phyloP scores from a whole-genome alignment of 495 filamentous ascomycete species.

The Neurospora sp. region DNA sequence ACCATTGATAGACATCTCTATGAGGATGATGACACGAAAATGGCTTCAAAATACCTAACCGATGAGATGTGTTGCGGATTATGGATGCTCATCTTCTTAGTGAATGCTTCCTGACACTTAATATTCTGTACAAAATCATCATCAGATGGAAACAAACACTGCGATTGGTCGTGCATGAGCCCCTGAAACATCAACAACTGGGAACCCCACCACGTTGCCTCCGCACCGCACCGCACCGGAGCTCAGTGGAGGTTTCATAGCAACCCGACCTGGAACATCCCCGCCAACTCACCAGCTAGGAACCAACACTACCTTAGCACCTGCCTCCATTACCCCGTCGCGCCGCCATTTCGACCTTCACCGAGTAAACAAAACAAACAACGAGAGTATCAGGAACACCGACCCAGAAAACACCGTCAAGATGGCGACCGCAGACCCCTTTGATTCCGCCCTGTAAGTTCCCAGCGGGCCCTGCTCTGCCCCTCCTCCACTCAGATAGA shows the following conservation, averaged over 20 bases:
- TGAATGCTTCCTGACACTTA: not conserved
- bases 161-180: conserved; percentile 2
- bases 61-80: not conserved
- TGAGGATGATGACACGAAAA: too few species aligned
- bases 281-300: conserved; percentile 1
- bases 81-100: not conserved
- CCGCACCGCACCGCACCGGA: not conserved
- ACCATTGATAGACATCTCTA: too few species aligned
- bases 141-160: not conserved
- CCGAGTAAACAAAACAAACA: not conserved
- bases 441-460: conserved; percentile 74
- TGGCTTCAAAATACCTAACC: too few species aligned
- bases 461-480: conserved; percentile 3
- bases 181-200: conserved; percentile 1
- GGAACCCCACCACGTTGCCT: conserved; percentile 8
- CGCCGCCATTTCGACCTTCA: not conserved
- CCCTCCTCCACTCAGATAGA: not conserved
- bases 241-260: not conserved
- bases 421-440: conserved; percentile 47
- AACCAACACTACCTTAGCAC: not conserved
- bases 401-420: conserved; percentile 4
- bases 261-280: conserved; percentile 2
- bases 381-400: not conserved
- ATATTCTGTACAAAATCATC: not conserved
- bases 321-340: not conserved